Conservation (phyloP, 345 rosid genomes). For the Eucalyptus pauciflora region DNA sequence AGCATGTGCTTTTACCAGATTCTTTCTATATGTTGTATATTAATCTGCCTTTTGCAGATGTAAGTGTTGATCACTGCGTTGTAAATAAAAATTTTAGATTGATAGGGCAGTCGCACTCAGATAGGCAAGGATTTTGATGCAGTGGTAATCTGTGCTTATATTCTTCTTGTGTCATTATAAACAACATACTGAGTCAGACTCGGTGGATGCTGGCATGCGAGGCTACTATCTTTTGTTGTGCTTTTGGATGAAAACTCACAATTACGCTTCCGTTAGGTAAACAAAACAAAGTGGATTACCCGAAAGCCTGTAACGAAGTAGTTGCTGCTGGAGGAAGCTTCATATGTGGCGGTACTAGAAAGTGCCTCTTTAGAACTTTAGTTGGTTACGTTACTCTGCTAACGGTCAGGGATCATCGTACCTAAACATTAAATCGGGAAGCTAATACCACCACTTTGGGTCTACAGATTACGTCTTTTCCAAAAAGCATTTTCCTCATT, state of each 20-base stretch:
- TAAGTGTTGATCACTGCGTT: neutral
- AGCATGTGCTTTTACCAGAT: neutral
- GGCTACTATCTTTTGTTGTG: neutral
- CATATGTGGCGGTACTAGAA: neutral
- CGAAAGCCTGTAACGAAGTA: neutral
- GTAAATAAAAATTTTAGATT: neutral
- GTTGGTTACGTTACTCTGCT: neutral
- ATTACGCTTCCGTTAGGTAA: neutral
- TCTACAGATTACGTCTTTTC: too few relatives aligned
- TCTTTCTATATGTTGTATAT: neutral
- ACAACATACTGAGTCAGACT: neutral
- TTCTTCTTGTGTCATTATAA: neutral
- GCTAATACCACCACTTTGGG: neutral
- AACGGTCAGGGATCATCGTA: neutral
- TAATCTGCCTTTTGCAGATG: neutral
- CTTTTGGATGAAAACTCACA: neutral
- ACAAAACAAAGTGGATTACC: neutral
- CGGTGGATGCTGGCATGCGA: neutral
- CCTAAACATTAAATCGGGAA: neutral
- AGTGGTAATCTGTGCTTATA: neutral
- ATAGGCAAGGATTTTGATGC: neutral
- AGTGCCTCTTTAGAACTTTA: neutral
- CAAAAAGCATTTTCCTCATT: too few relatives aligned
- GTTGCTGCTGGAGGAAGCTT: neutral
- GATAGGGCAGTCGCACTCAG: neutral